Evolutionary conservation across 768 basidiomycete species (phyloP).

Genomic region (Agaricus blazei): DNA sequence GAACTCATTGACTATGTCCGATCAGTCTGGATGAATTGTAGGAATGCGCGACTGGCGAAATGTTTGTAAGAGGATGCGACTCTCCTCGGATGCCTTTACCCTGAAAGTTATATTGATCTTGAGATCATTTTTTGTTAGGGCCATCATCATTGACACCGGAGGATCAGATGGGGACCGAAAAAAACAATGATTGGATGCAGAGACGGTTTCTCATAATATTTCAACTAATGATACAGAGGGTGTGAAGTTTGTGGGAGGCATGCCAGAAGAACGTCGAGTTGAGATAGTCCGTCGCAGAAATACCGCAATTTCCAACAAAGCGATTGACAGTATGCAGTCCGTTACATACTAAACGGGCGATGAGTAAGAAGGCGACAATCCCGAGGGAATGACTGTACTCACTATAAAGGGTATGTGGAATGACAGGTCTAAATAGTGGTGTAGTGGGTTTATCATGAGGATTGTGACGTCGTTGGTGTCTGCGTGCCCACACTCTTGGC

Average conservation of each 20-base stretch:
- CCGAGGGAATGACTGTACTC: not conserved
- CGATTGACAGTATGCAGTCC: not conserved
- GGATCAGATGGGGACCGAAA: no score
- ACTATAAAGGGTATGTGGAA: not conserved
- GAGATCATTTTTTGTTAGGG: no score
- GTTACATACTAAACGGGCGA: not conserved
- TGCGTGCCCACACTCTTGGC: conserved; percentile 6
- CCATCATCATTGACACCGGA: no score
- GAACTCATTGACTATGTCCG: no score
- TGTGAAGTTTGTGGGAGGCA: not conserved
- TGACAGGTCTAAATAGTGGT: not conserved
- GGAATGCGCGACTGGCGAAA: no score
- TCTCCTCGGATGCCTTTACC: no score
- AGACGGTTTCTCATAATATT: no score
- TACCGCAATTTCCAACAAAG: not conserved
- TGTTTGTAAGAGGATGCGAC: no score
- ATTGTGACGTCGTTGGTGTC: conserved; percentile 5
- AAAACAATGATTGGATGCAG: no score
- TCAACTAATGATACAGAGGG: not conserved
- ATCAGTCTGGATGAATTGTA: no score
- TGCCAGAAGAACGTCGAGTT: not conserved
- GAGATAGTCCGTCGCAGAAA: not conserved
- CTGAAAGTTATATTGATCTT: no score
- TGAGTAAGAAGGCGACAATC: not conserved
- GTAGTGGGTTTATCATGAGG: not conserved